Evolutionary conservation across 2,329 filamentous ascomycete genomes (phyloP).

Genomic region (Ophiostoma australiae): DNA sequence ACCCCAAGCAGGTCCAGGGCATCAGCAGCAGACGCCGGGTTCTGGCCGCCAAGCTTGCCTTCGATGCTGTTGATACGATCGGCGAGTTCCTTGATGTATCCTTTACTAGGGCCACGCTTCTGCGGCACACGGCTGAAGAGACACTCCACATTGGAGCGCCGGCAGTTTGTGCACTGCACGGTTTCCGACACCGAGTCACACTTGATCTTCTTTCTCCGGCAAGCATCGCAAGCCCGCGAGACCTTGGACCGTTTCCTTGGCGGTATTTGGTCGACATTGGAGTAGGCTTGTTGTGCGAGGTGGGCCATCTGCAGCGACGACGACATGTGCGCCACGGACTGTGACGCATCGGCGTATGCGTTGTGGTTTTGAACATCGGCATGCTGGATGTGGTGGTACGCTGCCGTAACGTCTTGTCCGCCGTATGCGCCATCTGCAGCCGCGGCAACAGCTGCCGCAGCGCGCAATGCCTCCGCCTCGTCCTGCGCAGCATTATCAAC

Average conservation of each 20-base stretch:
- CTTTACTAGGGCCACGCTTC: conserved; percentile 85
- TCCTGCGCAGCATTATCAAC: conserved; percentile 23
- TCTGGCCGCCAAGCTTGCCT: conserved; percentile 61
- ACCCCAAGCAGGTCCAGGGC: conserved; percentile 20
- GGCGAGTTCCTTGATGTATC: conserved; percentile 90
- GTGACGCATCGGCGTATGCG: conserved; percentile 26
- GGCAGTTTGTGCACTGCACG: conserved; percentile 75
- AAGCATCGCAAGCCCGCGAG: conserved; percentile 84
- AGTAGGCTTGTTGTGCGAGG: conserved; percentile 44
- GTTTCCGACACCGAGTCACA: conserved; percentile 76
- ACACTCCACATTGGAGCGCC: conserved; percentile 68
- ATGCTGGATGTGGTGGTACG: conserved; percentile 26
- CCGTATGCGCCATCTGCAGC: conserved; percentile 16
- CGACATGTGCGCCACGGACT: conserved; percentile 31
- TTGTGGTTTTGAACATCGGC: conserved; percentile 28
- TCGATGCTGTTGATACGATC: conserved; percentile 80
- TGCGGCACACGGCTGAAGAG: conserved; percentile 83
- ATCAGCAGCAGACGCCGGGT: conserved; percentile 35
- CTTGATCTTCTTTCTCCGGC: conserved; percentile 81
- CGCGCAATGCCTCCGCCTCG: conserved; percentile 19
- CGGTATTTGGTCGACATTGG: conserved; percentile 52
- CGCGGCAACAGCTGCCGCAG: conserved; percentile 17
- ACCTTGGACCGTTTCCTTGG: conserved; percentile 79
- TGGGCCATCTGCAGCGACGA: conserved; percentile 36
- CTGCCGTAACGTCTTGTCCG: conserved; percentile 16